Evolutionary conservation across 2,329 filamentous ascomycete genomes (phyloP).

Genomic region (Meredithiella fracta): DNA sequence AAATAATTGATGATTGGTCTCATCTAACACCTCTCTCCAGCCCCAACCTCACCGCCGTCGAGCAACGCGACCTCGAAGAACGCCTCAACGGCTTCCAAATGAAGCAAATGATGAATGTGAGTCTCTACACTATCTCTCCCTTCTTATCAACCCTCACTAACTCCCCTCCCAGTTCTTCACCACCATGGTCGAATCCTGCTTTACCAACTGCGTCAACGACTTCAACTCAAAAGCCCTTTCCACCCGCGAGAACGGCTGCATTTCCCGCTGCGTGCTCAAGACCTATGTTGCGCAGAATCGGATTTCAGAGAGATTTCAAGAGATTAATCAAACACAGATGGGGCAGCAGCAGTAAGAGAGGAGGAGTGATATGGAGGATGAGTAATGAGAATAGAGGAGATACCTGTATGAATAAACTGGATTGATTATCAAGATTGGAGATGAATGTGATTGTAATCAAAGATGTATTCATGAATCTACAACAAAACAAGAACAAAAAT

Average conservation of each 20-base stretch:
- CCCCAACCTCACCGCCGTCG: conserved; percentile 27
- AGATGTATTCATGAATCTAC: no score
- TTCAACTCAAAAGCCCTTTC: conserved; percentile 95
- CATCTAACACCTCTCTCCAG: conserved; percentile 8
- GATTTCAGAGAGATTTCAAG: conserved; percentile 75
- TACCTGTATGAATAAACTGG: conserved; percentile 1
- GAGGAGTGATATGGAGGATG: not conserved
- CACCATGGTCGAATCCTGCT: conserved; percentile 73
- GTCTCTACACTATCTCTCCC: conserved; percentile 22
- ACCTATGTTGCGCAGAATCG: conserved; percentile 83
- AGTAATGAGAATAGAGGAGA: not conserved
- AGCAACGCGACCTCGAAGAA: conserved; percentile 83
- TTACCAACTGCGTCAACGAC: conserved; percentile 92
- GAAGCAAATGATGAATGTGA: conserved; percentile 95
- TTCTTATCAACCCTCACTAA: not conserved
- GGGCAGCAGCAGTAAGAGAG: conserved; percentile 26
- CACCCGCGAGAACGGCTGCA: conserved; percentile 75
- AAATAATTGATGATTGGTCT: no score
- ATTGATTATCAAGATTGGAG: not conserved
- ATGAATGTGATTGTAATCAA: no score
- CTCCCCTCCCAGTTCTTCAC: conserved; percentile 34
- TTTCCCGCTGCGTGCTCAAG: conserved; percentile 91
- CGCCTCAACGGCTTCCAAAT: conserved; percentile 97
- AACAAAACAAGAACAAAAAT: not conserved
- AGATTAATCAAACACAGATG: conserved; percentile 46